phyloP scores from a whole-genome alignment of 306 rosid genomes.

The Ceratonia siliqua region DNA sequence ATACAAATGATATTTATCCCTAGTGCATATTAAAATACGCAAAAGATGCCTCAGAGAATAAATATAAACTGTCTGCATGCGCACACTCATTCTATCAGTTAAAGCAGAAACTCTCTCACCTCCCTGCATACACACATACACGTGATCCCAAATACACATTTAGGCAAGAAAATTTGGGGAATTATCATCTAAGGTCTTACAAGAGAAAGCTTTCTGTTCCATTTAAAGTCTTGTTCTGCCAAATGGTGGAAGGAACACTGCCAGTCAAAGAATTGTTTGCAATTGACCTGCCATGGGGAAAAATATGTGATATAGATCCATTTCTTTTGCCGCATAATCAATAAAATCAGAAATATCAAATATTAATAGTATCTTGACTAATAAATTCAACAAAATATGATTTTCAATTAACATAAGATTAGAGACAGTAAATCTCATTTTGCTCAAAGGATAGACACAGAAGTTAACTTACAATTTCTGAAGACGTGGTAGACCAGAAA shows the following conservation, averaged over 20 bases:
- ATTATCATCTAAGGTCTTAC: constrained; percentile 54
- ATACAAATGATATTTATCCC: neutral
- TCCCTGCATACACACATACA: neutral
- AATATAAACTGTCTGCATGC: neutral
- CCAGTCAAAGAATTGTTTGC: constrained; percentile 74
- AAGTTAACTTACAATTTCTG: constrained; percentile 72
- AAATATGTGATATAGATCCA: neutral
- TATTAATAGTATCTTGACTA: neutral
- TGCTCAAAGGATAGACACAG: neutral
- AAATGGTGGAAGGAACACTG: constrained; percentile 62
- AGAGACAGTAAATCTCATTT: neutral
- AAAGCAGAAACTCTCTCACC: neutral
- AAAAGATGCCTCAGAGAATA: neutral
- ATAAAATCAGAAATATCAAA: neutral
- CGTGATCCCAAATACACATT: neutral
- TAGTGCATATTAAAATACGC: neutral
- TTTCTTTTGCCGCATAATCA: constrained; percentile 8
- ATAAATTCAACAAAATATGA: neutral
- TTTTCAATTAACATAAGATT: constrained; percentile 1
- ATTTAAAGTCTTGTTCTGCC: constrained; percentile 58
- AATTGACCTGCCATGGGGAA: constrained; percentile 67
- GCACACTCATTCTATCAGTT: neutral
- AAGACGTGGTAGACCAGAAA: constrained; percentile 67
- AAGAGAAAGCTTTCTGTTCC: constrained; percentile 40
- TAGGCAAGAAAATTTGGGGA: neutral